Base-by-base conservation (phyloP, 2,329 filamentous ascomycete species). In the Amylocarpus encephaloides region DNA sequence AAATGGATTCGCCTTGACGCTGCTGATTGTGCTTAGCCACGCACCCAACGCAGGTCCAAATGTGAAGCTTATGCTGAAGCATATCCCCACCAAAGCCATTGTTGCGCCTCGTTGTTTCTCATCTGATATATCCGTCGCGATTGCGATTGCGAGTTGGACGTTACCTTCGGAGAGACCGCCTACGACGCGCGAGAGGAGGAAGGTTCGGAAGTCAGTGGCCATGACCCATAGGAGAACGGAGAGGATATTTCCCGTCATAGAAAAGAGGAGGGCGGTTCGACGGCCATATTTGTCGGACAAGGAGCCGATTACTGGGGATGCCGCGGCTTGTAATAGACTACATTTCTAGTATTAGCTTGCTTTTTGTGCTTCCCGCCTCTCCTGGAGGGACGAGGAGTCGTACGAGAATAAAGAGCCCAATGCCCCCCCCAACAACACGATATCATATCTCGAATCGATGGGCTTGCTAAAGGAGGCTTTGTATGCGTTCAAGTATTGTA, bases 1-100 rank as follows among this genome's bases (percentile, higher is more conserved):
- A 68, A 98, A 98, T 0, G 93, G 93, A 66, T 98, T 98, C 22
- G 85, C 85, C 2, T 85, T 82, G 19, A 97, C 85, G 5, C 82
- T 81, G 12, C 82, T 81, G 54, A 95, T 82, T 46, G 79, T 85
- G 56, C 88, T 86, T 18, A 98, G 74, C 66, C 83, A 92, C 2
- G 93, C 93, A 52, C 93, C 93, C 6, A 98, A 77, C 9, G 90
- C 90, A 0, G 93, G 93, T 0, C 93, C 93, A 66, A 96, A 94
- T 0, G 93, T 98, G 67, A 98, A 98, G 15, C 93, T 93, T 59
- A 98, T 84, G 54, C 88, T 95, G 72, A 98, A 98, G 72, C 93
- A 97, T 12, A 87, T 91, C 52, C 93, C 93, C 26, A 98, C 92
- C 48, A 98, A 76, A 6, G 93, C 93, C 89, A 98, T 96, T 38